These are phyloP conservation scores for Geranium rotundifolium DNA, from an alignment of 345 rosid species.

Conservation along the genomic window DNA sequence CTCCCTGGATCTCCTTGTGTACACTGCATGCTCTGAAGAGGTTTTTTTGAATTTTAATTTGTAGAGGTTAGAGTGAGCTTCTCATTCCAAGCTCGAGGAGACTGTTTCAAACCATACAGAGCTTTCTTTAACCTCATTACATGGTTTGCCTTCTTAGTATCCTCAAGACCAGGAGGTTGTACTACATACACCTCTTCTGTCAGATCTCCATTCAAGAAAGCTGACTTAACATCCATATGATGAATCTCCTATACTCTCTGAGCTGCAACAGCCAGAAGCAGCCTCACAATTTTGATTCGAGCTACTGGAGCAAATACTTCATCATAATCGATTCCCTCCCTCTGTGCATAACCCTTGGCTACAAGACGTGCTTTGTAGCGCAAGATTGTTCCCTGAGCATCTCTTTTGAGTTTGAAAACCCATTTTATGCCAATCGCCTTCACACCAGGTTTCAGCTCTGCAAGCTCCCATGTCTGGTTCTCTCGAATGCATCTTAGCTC, in stretches of 20 bases:
- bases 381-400: no score
- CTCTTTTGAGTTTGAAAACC: conserved; percentile 6
- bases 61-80: no score
- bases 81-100: no score
- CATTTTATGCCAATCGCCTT: conserved; percentile 4
- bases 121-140: no score
- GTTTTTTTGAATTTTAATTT: no score
- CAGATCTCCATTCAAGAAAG: conserved; percentile 2
- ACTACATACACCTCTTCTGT: background rate
- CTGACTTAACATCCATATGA: conserved; percentile 1
- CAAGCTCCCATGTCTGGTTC: conserved; percentile 8
- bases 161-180: background rate
- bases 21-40: no score
- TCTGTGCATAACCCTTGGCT: no score
- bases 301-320: conserved; percentile 6
- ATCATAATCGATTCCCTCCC: no score
- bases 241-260: conserved; percentile 1
- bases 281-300: background rate
- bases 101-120: no score
- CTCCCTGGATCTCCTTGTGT: no score
- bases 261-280: background rate
- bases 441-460: background rate
- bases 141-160: background rate
- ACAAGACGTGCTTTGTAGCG: no score
- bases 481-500: background rate